Base-by-base conservation (phyloP, 2,329 filamentous ascomycete genomes). In the Iodosphaeria phyllophila region DNA sequence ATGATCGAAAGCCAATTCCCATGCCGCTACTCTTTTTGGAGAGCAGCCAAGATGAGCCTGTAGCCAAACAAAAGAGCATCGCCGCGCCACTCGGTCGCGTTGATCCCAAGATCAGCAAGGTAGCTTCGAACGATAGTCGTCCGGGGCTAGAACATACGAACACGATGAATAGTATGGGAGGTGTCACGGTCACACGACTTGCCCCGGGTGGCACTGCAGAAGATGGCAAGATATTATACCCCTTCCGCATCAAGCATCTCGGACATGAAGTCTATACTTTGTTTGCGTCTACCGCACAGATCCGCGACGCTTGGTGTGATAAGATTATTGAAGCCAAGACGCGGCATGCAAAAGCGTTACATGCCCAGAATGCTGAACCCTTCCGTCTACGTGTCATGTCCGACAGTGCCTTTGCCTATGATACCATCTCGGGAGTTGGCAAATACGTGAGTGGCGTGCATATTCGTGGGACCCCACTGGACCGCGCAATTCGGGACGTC, bases 321-420 rank as follows among this genome's bases (percentile, higher is more conserved):
- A 92, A 83, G 50, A 92, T 98, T 38, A 74, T 91, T 22, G 77
- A 92, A 47, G 89, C 89, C 16, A 98, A 98, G 57, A 92, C 83
- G 5, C 73, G 76, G 30, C 84, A 98, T 45, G 89, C 89, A 13
- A 75, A 82, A 25, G 79, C 84, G 3, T 57, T 95, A 5, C 78
- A 79, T 47, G 72, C 78, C 4, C 89, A 98, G 42, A 92, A 95
- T 43, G 86, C 89, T 0, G 89, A 98, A 47, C 89, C 89, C 0
- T 98, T 98, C 63, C 67, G 80, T 25, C 56, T 98, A 6, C 73
- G 82, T 13, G 83, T 98, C 6, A 74, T 98, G 44, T 84, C 89
- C 0, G 89, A 98, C 44, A 75, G 78, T 21, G 79, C 84, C 0
- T 98, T 98, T 47, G 73, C 75, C 8, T 84, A 83, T 39, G 80